A percentile compares a stretch with the other conserved stretches of the same genome.
phyloP scores from a whole-genome alignment of 805 yeast genomes.

The Schizosaccharomyces octosporus region DNA sequence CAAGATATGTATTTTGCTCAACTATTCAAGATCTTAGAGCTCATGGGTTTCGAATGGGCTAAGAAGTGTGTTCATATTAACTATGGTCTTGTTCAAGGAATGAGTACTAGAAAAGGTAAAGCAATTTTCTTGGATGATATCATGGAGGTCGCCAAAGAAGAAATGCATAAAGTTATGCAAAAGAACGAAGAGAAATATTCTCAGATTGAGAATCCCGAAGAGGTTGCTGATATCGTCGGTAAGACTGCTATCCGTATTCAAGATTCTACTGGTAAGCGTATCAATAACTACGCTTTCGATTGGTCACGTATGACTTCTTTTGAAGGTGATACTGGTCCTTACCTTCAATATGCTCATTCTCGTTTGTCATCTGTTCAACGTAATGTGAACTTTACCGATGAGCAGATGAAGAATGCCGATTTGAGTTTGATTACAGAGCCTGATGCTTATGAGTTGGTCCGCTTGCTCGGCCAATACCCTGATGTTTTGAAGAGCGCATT shows the following conservation, averaged over 20 bases:
- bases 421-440: slow-evolving; percentile 42
- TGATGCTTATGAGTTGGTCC: slow-evolving; percentile 42
- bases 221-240: slow-evolving; percentile 85
- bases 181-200: slow-evolving; percentile 74
- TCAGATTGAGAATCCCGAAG: slow-evolving; percentile 80
- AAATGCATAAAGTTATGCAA: slow-evolving; percentile 92
- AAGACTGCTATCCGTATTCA: slow-evolving; percentile 96
- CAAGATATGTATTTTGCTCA: slow-evolving; percentile 89
- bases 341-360: slow-evolving; percentile 93
- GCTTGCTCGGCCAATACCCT: slow-evolving; percentile 72
- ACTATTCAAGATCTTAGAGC: slow-evolving; percentile 77
- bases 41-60: slow-evolving; percentile 79
- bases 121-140: slow-evolving; percentile 93
- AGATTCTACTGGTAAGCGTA: slow-evolving; percentile 93
- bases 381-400: slow-evolving; percentile 24
- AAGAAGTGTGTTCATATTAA: slow-evolving; percentile 55
- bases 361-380: slow-evolving; percentile 87
- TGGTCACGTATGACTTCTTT: slow-evolving; percentile 97
- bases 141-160: slow-evolving; percentile 72
- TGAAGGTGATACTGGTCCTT: slow-evolving; percentile 98
- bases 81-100: slow-evolving; percentile 95
- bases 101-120: slow-evolving; percentile 95
- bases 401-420: slow-evolving; percentile 22
- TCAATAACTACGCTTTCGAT: slow-evolving; percentile 84
- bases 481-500: slow-evolving; percentile 65